Conservation (phyloP, 148 eudicot species). For the Camellia sinensis region DNA sequence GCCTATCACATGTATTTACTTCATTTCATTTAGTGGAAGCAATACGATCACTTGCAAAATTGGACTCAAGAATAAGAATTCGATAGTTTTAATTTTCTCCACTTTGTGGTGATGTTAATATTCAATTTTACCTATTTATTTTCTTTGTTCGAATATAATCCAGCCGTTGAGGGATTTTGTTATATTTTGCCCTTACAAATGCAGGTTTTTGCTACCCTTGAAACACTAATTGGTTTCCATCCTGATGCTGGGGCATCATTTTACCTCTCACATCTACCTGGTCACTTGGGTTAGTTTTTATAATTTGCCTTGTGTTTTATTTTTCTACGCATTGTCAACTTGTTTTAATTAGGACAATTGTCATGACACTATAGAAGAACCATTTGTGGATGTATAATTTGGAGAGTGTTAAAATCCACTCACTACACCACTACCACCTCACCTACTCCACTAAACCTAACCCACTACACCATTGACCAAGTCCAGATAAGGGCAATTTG, state of each 20-base stretch:
- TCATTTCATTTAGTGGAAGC: neutral
- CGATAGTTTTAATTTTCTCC: neutral
- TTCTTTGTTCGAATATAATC: neutral
- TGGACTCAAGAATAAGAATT: neutral
- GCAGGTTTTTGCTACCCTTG: conserved; percentile 92
- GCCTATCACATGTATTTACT: neutral
- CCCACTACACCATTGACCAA: too few relatives aligned
- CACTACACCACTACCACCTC: too few relatives aligned
- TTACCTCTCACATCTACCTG: conserved; percentile 88
- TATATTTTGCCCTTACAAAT: conserved; percentile 8
- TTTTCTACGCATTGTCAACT: neutral
- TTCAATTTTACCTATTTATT: neutral
- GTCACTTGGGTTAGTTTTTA: conserved; percentile 52
- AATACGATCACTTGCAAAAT: neutral
- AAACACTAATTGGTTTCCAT: conserved; percentile 87
- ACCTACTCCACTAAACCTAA: too few relatives aligned
- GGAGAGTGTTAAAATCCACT: too few relatives aligned
- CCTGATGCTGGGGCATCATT: conserved; percentile 95
- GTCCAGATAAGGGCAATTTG: neutral
- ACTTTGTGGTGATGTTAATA: neutral
- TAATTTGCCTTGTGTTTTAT: neutral
- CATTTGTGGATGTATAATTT: neutral
- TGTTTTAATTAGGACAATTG: neutral
- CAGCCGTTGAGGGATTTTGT: neutral
- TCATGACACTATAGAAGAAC: neutral